Base-by-base conservation (phyloP, 2,329 filamentous ascomycete species). In the Trichoderma gracile region DNA sequence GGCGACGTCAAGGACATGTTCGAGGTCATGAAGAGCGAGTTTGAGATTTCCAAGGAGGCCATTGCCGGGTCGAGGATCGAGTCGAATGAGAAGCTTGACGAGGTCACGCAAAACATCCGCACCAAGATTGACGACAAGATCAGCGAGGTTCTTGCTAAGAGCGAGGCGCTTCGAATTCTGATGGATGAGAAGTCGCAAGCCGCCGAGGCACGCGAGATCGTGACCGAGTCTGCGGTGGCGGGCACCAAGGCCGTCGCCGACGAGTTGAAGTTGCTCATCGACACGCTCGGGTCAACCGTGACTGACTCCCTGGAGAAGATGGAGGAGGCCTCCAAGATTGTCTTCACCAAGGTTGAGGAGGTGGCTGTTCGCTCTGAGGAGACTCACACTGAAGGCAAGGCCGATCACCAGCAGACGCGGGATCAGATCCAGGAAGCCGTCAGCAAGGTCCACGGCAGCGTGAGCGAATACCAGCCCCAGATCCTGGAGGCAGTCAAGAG, bases 401-500 rank as follows among this genome's bases (percentile, higher is more conserved):
- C 85, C 1, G 91, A 96, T 73, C 93, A 97, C 72, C 85, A 92
- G 69, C 85, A 91, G 69, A 96, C 93, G 10, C 88, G 92, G 8
- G 90, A 93, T 42, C 89, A 96, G 69, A 83, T 97, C 61, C 86
- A 89, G 70, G 89, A 92, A 72, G 87, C 91, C 12, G 80, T 93
- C 43, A 84, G 84, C 64, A 86, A 86, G 8, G 87, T 97, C 17
- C 89, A 91, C 69, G 89, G 84, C 65, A 88, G 95, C 65, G 84
- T 96, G 33, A 85, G 85, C 9, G 93, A 97, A 74, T 89, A 90
- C 68, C 90, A 97, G 70, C 95, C 95, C 1, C 90, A 96, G 78
- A 90, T 98, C 69, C 84, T 97, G 64, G 89, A 94, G 60, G 86
- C 91, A 0, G 86, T 99, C 68, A 90, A 92, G 71, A 91, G 97